Evolutionary conservation across 768 basidiomycete genomes (phyloP).

Genomic region (Candolleomyces eurysporus): DNA sequence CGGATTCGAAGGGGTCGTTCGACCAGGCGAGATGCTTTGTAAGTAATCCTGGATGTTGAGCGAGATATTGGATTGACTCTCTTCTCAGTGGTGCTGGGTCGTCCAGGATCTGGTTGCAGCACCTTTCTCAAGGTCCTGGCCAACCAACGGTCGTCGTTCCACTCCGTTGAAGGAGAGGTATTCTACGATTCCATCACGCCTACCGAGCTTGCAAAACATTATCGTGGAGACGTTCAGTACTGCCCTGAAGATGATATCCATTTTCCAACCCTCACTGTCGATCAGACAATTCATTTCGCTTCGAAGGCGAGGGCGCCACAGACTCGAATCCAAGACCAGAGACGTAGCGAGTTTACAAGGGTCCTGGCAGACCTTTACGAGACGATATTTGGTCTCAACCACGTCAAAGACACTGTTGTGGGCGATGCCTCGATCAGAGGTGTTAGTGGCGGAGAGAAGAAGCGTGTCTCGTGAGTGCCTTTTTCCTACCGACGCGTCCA

Average conservation of each 20-base stretch:
- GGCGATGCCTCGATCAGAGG: conserved; percentile 77
- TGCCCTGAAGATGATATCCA: conserved; percentile 85
- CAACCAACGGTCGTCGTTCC: conserved; percentile 69
- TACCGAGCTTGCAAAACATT: conserved; percentile 57
- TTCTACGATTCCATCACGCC: conserved; percentile 75
- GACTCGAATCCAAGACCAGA: conserved; percentile 39
- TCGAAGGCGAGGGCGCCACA: conserved; percentile 67
- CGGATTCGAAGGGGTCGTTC: conserved; percentile 61
- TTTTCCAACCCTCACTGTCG: conserved; percentile 80
- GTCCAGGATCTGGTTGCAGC: conserved; percentile 82
- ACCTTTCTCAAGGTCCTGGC: conserved; percentile 82
- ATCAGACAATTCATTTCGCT: conserved; percentile 71
- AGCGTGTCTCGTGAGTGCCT: conserved; percentile 61
- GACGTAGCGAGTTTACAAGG: conserved; percentile 42
- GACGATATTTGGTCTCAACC: conserved; percentile 74
- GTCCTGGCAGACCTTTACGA: conserved; percentile 54
- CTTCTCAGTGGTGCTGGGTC: conserved; percentile 71
- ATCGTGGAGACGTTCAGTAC: conserved; percentile 79
- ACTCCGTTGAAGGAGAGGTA: conserved; percentile 66
- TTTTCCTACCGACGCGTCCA: background rate
- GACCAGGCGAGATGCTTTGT: conserved; percentile 79
- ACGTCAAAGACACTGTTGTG: conserved; percentile 68
- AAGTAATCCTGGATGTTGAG: conserved; percentile 25
- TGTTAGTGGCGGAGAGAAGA: conserved; percentile 77
- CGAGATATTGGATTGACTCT: background rate